Conservation (phyloP, 2,329 filamentous ascomycete genomes). For the Penicillium freii region DNA sequence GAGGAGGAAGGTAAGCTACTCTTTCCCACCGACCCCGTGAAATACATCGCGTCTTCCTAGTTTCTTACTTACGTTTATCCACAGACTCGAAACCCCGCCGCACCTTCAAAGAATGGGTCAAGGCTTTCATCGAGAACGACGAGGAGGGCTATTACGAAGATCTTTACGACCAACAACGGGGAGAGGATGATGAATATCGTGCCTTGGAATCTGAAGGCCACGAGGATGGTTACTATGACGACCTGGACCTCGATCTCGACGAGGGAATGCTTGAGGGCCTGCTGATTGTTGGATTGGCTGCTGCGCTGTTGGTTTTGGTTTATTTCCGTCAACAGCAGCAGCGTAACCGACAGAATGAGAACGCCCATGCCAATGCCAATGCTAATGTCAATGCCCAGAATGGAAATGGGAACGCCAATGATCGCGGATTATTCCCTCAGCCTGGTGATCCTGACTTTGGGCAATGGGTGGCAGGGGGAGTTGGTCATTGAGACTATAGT, state of each 20-base stretch:
- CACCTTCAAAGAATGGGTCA: slow-evolving; percentile 81
- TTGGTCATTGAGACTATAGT: slow-evolving; percentile 49
- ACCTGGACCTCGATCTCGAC: slow-evolving; percentile 63
- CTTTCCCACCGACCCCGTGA: slow-evolving; percentile 8
- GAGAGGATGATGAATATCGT: slow-evolving; percentile 34
- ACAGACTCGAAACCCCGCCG: slow-evolving; percentile 68
- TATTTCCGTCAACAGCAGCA: slow-evolving; percentile 64
- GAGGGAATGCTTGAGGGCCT: slow-evolving; percentile 81
- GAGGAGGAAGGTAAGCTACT: slow-evolving; percentile 72
- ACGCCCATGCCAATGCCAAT: slow-evolving; percentile 31
- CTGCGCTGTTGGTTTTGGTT: slow-evolving; percentile 71
- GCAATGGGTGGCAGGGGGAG: slow-evolving; percentile 66
- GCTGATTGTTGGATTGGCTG: slow-evolving; percentile 74
- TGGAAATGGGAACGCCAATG: slow-evolving; percentile 27
- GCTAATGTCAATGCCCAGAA: slow-evolving; percentile 27
- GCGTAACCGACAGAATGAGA: slow-evolving; percentile 39
- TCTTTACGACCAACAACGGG: slow-evolving; percentile 41
- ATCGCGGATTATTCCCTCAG: slow-evolving; percentile 63
- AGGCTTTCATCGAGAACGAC: slow-evolving; percentile 75
- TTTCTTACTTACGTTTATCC: slow-evolving; percentile 20
- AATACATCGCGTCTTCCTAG: neutral
- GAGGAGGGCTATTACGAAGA: slow-evolving; percentile 65
- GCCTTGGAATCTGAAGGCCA: slow-evolving; percentile 32
- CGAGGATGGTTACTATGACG: slow-evolving; percentile 58
- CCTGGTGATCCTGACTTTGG: slow-evolving; percentile 66